Base-by-base conservation (phyloP, 2,329 filamentous ascomycete genomes). In the Alternaria longipes region DNA sequence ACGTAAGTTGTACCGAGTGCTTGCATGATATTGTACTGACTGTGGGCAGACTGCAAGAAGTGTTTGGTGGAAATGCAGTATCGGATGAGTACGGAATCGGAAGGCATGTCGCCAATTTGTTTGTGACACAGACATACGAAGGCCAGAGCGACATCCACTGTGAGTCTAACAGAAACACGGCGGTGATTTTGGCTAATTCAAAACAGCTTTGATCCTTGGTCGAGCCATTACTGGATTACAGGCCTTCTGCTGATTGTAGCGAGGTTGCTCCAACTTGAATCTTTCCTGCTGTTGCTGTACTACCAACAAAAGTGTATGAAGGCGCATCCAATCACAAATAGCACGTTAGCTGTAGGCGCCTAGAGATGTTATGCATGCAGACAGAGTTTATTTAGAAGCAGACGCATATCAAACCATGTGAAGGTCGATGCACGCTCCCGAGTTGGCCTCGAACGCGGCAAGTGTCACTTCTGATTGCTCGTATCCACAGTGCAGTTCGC, bases 131-230 rank as follows among this genome's bases (percentile, higher is more conserved):
- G 82, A 98, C 94, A 2, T 99, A 99, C 72, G 95, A 99, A 82
- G 95, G 95, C 22, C 95, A 98, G 81, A 97, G 94, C 76, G 95
- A 98, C 81, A 98, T 98, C 77, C 95, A 98, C 80, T 88, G 93
- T 94, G 82, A 86, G 91, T 87, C 56, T 45, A 42, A 14, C 42
- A 5, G 18, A 42, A 22, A n/a, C 44, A n/a, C 20, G 28, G 42
- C 24, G 26, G 24, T 36, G 46, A 63, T 41, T 28, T 56, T 50
- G 44, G 60, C 75, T 78, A 61, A 78, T 62, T 24, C 79, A 66
- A 77, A 62, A 52, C 64, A 82, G 80, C 80, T 54, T 73, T 86
- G 65, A 86, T 85, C 51, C 74, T 84, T 47, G 80, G 83, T 46
- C 78, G 83, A 60, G 83, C 83, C 51, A 84, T 85, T 56, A 85